Conservation (phyloP, 2,329 filamentous ascomycete genomes). For the Corynespora cassiicola region DNA sequence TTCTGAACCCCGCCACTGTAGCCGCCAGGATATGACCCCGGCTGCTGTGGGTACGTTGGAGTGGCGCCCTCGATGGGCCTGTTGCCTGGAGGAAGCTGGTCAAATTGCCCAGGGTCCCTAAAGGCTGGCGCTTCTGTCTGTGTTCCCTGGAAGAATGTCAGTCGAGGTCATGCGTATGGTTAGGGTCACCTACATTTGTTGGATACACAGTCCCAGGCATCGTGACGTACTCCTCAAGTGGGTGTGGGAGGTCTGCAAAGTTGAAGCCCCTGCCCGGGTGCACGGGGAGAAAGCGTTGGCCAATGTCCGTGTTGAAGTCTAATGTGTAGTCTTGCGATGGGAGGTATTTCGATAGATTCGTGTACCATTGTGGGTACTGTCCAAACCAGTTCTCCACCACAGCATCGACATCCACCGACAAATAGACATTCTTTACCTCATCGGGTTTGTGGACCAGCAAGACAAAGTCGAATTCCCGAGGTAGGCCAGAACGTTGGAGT, state of each 20-base stretch:
- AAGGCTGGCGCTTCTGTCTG: no score
- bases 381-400: constrained; percentile 50
- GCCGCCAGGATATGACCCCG: constrained; percentile 9
- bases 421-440: constrained; percentile 45
- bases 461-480: constrained; percentile 60
- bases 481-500: constrained; percentile 56
- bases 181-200: constrained; percentile 29
- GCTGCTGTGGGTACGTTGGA: constrained; percentile 8
- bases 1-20: no score
- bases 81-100: no score
- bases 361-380: constrained; percentile 50
- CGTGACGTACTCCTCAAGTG: constrained; percentile 53
- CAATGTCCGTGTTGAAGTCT: constrained; percentile 51
- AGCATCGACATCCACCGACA: constrained; percentile 53
- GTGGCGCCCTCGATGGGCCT: no score
- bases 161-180: no score
- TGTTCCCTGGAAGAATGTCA: no score
- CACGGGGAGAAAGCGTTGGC: constrained; percentile 51
- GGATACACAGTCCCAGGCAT: constrained; percentile 53
- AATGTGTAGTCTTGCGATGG: constrained; percentile 45
- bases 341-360: constrained; percentile 45
- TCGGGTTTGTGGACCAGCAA: constrained; percentile 55
- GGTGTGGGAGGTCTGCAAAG: constrained; percentile 49
- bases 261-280: constrained; percentile 50
- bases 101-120: no score